These are phyloP conservation scores for Earliella scabrosa DNA, from an alignment of 1,284 basidiomycete species.

Conservation along the genomic window DNA sequence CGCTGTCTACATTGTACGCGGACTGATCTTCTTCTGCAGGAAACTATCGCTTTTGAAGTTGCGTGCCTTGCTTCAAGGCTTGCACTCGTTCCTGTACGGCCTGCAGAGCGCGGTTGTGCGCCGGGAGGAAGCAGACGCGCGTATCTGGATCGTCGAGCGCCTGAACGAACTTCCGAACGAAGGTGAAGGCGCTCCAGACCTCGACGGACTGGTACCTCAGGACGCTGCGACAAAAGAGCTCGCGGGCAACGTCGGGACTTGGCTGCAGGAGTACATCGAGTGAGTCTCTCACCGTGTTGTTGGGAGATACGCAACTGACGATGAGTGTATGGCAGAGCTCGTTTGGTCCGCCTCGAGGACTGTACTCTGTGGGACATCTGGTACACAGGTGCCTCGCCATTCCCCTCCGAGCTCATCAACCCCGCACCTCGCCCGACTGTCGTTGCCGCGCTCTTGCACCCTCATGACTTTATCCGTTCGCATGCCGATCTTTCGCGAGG, in stretches of 20 bases:
- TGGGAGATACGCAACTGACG: neutral
- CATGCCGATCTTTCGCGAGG: slow-evolving; percentile 22
- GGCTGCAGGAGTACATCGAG: slow-evolving; percentile 57
- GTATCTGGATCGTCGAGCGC: slow-evolving; percentile 39
- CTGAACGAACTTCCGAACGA: slow-evolving; percentile 29
- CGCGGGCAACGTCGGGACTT: slow-evolving; percentile 38
- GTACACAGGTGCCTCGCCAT: slow-evolving; percentile 66
- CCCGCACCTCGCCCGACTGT: slow-evolving; percentile 65
- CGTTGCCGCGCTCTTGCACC: slow-evolving; percentile 62
- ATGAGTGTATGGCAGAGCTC: slow-evolving; percentile 37
- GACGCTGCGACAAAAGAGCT: slow-evolving; percentile 14
- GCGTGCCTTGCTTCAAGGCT: slow-evolving; percentile 40
- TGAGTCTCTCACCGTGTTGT: slow-evolving; percentile 33
- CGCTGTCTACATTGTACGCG: no score
- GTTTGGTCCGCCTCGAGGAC: slow-evolving; percentile 51
- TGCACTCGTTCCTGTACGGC: slow-evolving; percentile 44
- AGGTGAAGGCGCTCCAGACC: neutral
- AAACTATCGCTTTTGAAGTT: slow-evolving; percentile 48
- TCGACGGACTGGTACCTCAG: slow-evolving; percentile 2
- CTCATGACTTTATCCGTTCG: slow-evolving; percentile 58
- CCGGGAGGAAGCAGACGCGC: slow-evolving; percentile 40
- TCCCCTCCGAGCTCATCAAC: slow-evolving; percentile 74
- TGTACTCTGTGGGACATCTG: slow-evolving; percentile 67
- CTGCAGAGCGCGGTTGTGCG: slow-evolving; percentile 26
- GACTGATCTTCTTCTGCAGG: no score